A percentile compares a stretch with the other conserved stretches of the same genome.
These are phyloP conservation scores for Fraxinus dipetala DNA, from an alignment of 305 asterid genomes.

Conservation along the genomic window DNA sequence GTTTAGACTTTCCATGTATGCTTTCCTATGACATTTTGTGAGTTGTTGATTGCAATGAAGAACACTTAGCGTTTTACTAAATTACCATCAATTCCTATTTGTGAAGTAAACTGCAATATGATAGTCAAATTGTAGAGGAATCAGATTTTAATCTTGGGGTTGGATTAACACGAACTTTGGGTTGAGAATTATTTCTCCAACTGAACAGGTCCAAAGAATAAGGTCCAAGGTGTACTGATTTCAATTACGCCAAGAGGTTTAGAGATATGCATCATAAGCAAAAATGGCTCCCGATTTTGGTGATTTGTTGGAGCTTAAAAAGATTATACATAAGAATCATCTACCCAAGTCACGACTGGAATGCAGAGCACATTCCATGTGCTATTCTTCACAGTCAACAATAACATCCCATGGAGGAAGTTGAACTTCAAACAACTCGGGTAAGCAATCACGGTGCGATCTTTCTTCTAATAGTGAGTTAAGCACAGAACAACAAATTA, in stretches of 20 bases:
- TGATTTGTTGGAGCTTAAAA: background rate
- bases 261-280: background rate
- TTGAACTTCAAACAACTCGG: background rate
- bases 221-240: background rate
- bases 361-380: background rate
- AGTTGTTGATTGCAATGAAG: background rate
- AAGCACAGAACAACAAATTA: background rate
- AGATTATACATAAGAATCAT: background rate
- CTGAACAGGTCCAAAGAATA: background rate
- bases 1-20: background rate
- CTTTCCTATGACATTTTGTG: background rate
- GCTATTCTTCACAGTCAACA: background rate
- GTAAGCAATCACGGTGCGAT: background rate
- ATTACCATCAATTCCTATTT: background rate
- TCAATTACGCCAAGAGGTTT: background rate
- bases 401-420: background rate
- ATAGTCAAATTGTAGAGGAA: no score
- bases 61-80: no score
- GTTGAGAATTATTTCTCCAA: background rate
- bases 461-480: background rate
- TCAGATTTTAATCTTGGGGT: background rate
- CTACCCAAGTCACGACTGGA: background rate
- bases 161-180: background rate
- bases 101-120: background rate
- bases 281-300: background rate